These are phyloP conservation scores for Lecanosticta acicola DNA, from an alignment of 2,329 filamentous ascomycete species.

Conservation along the genomic window DNA sequence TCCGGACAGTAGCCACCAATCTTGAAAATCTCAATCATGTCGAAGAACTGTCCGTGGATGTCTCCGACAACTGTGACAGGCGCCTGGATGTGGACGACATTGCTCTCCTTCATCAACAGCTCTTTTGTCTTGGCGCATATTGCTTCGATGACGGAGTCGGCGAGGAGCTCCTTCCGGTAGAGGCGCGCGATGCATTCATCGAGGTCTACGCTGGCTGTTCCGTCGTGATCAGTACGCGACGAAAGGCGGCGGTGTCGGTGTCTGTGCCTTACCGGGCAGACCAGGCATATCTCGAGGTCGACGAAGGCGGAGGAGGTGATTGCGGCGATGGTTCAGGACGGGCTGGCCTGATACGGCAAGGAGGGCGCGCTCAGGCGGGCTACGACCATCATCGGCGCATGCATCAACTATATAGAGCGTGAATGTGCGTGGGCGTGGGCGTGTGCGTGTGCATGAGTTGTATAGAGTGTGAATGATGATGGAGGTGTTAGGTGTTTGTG, in stretches of 20 bases:
- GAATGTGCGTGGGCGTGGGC: too few species aligned
- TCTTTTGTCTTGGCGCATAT: conserved; percentile 99
- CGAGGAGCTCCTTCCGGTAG: conserved; percentile 93
- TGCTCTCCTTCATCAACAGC: conserved; percentile 98
- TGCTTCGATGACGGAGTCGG: conserved; percentile 96
- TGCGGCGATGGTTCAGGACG: conserved; percentile 12
- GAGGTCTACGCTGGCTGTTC: conserved; percentile 83
- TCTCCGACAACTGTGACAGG: conserved; percentile 97
- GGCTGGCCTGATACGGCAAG: conserved; percentile 16
- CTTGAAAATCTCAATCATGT: conserved; percentile 98
- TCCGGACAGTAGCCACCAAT: conserved; percentile 96
- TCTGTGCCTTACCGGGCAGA: conserved; percentile 48
- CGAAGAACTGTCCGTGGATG: conserved; percentile 98
- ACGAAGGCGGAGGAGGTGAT: conserved; percentile 6
- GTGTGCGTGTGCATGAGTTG: too few species aligned
- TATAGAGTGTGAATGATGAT: too few species aligned
- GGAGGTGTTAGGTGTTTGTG: too few species aligned
- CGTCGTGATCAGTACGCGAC: not conserved
- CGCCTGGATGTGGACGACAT: conserved; percentile 93
- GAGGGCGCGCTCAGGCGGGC: conserved; percentile 10
- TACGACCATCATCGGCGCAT: conserved; percentile 19
- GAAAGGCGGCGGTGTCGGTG: conserved; percentile 6
- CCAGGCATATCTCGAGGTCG: conserved; percentile 40
- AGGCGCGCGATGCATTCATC: conserved; percentile 97
- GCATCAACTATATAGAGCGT: too few species aligned